phyloP scores from a whole-genome alignment of 805 yeast genomes.

The Schwanniomyces sp. region DNA sequence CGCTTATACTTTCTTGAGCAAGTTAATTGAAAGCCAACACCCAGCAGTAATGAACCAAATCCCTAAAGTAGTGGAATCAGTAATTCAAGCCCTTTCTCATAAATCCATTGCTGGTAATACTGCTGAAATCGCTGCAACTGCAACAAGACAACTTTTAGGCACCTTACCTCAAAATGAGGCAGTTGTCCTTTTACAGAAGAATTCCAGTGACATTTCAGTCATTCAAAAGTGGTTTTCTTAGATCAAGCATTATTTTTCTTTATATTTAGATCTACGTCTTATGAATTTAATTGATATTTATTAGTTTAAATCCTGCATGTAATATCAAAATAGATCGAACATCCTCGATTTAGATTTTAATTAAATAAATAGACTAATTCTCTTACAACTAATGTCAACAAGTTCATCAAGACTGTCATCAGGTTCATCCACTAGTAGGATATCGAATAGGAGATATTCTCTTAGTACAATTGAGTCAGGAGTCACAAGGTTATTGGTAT shows the following conservation, averaged over 20 bases:
- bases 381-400: slow-evolving; percentile 1
- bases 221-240: slow-evolving; percentile 58
- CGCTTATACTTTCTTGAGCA: slow-evolving; percentile 72
- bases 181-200: slow-evolving; percentile 57
- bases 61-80: slow-evolving; percentile 63
- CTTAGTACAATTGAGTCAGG: slow-evolving; percentile 68
- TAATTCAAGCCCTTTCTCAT: slow-evolving; percentile 72
- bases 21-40: slow-evolving; percentile 68
- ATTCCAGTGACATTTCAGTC: slow-evolving; percentile 60
- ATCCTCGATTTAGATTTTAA: not conserved
- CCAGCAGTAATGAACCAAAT: slow-evolving; percentile 51
- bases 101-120: slow-evolving; percentile 66
- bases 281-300: slow-evolving; percentile 2
- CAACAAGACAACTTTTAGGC: slow-evolving; percentile 64
- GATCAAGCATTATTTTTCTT: slow-evolving; percentile 1
- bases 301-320: not conserved
- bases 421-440: not conserved
- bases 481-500: slow-evolving; percentile 74
- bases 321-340: not conserved
- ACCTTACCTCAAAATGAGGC: slow-evolving; percentile 71
- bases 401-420: slow-evolving; percentile 3
- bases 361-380: not conserved
- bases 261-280: not conserved
- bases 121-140: slow-evolving; percentile 62
- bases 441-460: slow-evolving; percentile 18